Base-by-base conservation (phyloP, 345 rosid genomes). In the Pugionium dolabratum region DNA sequence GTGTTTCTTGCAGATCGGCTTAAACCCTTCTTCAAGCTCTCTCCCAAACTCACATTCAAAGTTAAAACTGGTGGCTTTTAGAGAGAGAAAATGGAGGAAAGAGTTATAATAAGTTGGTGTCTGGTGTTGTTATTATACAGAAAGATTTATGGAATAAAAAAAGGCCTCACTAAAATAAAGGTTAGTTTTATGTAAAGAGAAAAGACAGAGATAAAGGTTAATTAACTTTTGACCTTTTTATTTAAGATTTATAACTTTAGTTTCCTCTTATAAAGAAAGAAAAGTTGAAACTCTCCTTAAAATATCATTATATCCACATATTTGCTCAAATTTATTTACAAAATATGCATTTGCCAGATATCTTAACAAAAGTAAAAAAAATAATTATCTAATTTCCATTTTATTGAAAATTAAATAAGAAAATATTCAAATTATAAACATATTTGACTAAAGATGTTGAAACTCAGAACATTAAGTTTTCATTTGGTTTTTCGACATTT, bases 1-100 rank as follows among this genome's bases (percentile, higher is more conserved):
- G 51, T 73, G 72, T 7, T 73, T 59, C 11, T 37, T 66, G 76
- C 62, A 73, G 76, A 73, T 73, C 71, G 59, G 76, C 67, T 72
- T 65, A 59, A 72, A 59, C 71, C 61, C 55, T 72, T 59, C 49
- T 5, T 61, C 69, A 44, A 60, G 67, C 66, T 59, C 54, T 43
- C 3, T 50, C 34, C 33, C 10, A 18, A 18, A 35, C 54, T 59
- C 69, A 60, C 69, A 48, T 74, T 61, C 68, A 74, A 67, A 67
- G 68, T 61, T 50, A 9, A 41, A 62, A 54, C 11, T 62, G 59
- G 70, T 50, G 76, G 44, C 48, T 44, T 44, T 44, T 35, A 61
- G 69, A 61, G 77, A 74, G 73, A 74, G 73, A 73, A 53, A 59
- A 66, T 45, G 26, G 57, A 66, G 51, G 71, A 10, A 65, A 73